phyloP scores from a whole-genome alignment of 495 filamentous ascomycete species.

The Podospora conica region DNA sequence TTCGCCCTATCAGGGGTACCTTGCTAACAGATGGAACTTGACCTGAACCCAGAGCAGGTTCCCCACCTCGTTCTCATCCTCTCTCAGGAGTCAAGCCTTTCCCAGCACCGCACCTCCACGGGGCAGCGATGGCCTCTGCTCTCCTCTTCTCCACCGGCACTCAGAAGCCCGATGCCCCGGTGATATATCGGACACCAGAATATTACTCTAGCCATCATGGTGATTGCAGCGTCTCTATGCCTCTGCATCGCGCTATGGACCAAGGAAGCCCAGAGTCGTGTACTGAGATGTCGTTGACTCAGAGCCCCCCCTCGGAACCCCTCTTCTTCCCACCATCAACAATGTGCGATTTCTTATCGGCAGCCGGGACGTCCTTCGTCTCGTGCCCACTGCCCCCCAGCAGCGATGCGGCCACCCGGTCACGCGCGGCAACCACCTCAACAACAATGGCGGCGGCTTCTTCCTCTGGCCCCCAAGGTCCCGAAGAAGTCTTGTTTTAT shows the following conservation, averaged over 20 bases:
- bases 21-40: constrained; percentile 20
- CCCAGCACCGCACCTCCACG: not conserved
- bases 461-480: not conserved
- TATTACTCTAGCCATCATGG: not conserved
- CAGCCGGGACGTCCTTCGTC: constrained; percentile 1
- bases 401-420: constrained; percentile 2
- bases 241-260: not conserved
- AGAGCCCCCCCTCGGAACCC: constrained; percentile 8
- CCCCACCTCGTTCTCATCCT: not conserved
- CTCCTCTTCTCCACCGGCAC: not conserved
- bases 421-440: not conserved
- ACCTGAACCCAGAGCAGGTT: not conserved
- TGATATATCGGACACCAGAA: not conserved
- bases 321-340: constrained; percentile 13
- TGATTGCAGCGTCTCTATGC: not conserved
- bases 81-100: not conserved
- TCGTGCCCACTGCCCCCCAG: not conserved
- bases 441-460: not conserved
- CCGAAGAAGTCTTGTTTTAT: not conserved
- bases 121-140: not conserved
- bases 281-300: constrained; percentile 5
- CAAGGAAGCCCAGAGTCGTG: not conserved
- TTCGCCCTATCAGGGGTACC: constrained; percentile 13
- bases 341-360: constrained; percentile 5
- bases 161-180: not conserved